Base-by-base conservation (phyloP, 1,284 basidiomycete species). In the Ustilago xerochloae region DNA sequence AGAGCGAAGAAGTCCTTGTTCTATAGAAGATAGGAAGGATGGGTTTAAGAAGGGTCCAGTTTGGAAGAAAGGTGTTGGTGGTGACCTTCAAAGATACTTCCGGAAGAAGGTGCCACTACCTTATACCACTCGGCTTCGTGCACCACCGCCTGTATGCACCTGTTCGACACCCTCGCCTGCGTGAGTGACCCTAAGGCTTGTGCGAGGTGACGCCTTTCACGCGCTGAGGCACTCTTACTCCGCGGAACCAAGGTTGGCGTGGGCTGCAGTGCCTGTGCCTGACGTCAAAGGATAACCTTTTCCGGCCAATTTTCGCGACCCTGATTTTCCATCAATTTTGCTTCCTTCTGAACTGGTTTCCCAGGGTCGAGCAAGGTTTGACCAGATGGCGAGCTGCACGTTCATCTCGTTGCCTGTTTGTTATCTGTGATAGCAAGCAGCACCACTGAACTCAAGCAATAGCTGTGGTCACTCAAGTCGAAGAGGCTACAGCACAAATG, bases 201-300 rank as follows among this genome's bases (percentile, higher is more conserved):
- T 39, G 38, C 38, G 24, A n/a, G 20, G 36, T 39, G 51, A 45
- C 52, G n/a, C 18, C 47, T 58, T 58, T 58, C 56, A 58, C 56
- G 47, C 47, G 56, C 56, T 32, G n/a, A 0, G 9, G 35, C 29
- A 16, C 39, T 38, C 32, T 28, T 38, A 53, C 51, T 18, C n/a
- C 20, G 30, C n/a, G n/a, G n/a, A n/a, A n/a, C n/a, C n/a, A n/a
- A n/a, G n/a, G n/a, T n/a, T n/a, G n/a, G n/a, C n/a, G n/a, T n/a
- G n/a, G n/a, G n/a, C 6, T 10, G 6, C 32, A n/a, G 22, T 28
- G 49, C 49, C 28, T 46, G 24, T 28, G 43, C 43, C 43, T 46
- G 43, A 46, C 10, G 22, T 15, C 28, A 24, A 24, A 16, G 38
- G 9, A 18, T 39, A 33, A 33, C 32, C 9, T 47, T 47, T 49